A percentile compares a stretch with the other conserved stretches of the same genome.
Evolutionary conservation across 345 rosid genomes (phyloP).

Genomic region (Eucalyptus sideroxylon): DNA sequence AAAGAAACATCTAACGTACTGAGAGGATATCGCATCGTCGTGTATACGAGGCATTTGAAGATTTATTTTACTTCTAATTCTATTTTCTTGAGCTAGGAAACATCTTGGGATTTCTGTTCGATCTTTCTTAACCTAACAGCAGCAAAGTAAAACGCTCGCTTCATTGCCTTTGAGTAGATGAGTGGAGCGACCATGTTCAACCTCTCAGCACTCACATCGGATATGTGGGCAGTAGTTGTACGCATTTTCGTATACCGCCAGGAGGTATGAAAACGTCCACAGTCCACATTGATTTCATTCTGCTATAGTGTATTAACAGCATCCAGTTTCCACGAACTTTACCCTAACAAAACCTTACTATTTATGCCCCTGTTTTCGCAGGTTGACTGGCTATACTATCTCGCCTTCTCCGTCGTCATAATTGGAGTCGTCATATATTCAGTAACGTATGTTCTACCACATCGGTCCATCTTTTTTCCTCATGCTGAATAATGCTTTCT

Average conservation of each 20-base stretch:
- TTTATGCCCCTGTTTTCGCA: background rate
- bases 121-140: background rate
- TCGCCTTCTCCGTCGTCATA: constrained; percentile 23
- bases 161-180: constrained; percentile 7
- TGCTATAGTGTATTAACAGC: background rate
- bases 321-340: background rate
- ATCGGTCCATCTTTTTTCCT: background rate
- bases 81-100: background rate
- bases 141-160: background rate
- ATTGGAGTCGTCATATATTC: constrained; percentile 37
- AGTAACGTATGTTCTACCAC: constrained; percentile 4
- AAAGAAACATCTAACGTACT: background rate
- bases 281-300: background rate
- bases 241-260: constrained; percentile 38
- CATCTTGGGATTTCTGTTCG: background rate
- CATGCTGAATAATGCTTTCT: background rate
- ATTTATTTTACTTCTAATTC: background rate
- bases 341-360: background rate
- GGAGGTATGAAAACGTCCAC: constrained; percentile 10
- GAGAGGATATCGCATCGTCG: background rate
- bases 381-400: constrained; percentile 54
- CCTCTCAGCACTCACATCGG: constrained; percentile 44
- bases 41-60: background rate
- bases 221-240: constrained; percentile 52
- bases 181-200: constrained; percentile 51